Evolutionary conservation across 176 grass and related monocot species (phyloP).

Genomic region (Carex littledalei): DNA sequence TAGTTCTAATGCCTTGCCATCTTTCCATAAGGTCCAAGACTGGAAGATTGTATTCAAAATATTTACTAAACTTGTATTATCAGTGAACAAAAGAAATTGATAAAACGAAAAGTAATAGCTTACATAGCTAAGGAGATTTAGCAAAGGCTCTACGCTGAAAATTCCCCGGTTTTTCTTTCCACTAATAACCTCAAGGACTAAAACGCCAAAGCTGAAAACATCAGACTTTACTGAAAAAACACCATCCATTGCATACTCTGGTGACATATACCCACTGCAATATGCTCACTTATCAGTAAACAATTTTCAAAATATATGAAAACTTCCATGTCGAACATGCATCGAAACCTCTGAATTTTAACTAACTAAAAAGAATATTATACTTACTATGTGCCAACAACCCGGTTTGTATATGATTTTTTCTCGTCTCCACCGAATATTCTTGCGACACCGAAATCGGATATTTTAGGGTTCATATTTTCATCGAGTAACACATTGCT

Average conservation of each 20-base stretch:
- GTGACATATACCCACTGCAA: constrained; percentile 86
- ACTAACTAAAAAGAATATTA: background rate
- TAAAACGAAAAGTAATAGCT: background rate
- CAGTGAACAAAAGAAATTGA: background rate
- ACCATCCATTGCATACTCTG: constrained; percentile 86
- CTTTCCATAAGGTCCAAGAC: constrained; percentile 68
- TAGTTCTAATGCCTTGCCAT: constrained; percentile 39
- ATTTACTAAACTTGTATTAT: background rate
- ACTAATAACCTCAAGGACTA: constrained; percentile 68
- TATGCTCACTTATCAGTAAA: background rate
- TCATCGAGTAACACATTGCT: constrained; percentile 77
- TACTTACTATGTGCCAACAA: constrained; percentile 91
- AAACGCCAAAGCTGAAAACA: constrained; percentile 83
- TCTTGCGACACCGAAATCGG: constrained; percentile 77
- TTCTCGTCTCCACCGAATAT: constrained; percentile 58
- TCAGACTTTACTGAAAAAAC: constrained; percentile 87
- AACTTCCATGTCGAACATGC: too few relatives aligned
- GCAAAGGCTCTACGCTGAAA: constrained; percentile 25
- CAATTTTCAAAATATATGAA: background rate
- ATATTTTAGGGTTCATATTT: constrained; percentile 93
- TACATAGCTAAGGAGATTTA: constrained; percentile 65
- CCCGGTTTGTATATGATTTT: constrained; percentile 50
- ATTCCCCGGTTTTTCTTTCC: constrained; percentile 63
- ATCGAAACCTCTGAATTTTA: background rate
- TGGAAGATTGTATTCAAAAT: background rate